Percentiles rank a stretch among this genome's conserved stretches.
These are phyloP conservation scores for Lactarius pseudohatsudake DNA, from an alignment of 768 basidiomycete species.

Conservation along the genomic window DNA sequence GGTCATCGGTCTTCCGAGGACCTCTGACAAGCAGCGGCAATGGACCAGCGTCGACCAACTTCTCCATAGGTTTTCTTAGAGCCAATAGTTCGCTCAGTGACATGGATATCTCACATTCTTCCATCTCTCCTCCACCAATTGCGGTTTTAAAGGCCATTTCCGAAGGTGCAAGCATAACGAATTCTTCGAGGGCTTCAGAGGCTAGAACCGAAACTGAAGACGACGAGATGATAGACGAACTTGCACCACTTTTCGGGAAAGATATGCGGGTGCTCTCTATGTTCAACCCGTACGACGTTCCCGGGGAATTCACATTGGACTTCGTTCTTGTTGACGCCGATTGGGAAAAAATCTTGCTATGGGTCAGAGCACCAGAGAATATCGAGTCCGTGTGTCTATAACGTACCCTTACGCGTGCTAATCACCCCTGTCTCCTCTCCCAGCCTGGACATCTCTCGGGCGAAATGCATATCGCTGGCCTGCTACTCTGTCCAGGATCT, in stretches of 20 bases:
- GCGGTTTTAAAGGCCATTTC: slow-evolving; percentile 8
- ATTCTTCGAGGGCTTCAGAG: background rate
- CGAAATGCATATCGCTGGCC: slow-evolving; percentile 16
- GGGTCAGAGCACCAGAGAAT: slow-evolving; percentile 13
- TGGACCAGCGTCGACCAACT: background rate
- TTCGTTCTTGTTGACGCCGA: slow-evolving; percentile 4
- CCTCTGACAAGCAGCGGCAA: background rate
- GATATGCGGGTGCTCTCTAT: slow-evolving; percentile 23
- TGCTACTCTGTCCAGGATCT: slow-evolving; percentile 20
- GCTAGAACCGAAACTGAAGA: slow-evolving; percentile 10
- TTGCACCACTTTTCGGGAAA: slow-evolving; percentile 20
- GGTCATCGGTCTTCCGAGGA: background rate
- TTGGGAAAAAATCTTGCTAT: slow-evolving; percentile 18
- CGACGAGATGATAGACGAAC: slow-evolving; percentile 23
- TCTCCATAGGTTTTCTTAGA: too few species aligned
- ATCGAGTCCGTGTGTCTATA: slow-evolving; percentile 9
- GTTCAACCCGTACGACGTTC: slow-evolving; percentile 5
- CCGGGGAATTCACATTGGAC: slow-evolving; percentile 11
- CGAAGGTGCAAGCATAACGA: slow-evolving; percentile 1
- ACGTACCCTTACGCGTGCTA: background rate
- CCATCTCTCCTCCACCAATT: slow-evolving; percentile 16
- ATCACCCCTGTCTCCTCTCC: background rate
- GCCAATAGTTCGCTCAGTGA: background rate
- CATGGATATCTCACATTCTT: slow-evolving; percentile 11
- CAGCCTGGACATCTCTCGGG: slow-evolving; percentile 18